Evolutionary conservation across 345 rosid species (phyloP).

Genomic region (Boechera divaricarpa): DNA sequence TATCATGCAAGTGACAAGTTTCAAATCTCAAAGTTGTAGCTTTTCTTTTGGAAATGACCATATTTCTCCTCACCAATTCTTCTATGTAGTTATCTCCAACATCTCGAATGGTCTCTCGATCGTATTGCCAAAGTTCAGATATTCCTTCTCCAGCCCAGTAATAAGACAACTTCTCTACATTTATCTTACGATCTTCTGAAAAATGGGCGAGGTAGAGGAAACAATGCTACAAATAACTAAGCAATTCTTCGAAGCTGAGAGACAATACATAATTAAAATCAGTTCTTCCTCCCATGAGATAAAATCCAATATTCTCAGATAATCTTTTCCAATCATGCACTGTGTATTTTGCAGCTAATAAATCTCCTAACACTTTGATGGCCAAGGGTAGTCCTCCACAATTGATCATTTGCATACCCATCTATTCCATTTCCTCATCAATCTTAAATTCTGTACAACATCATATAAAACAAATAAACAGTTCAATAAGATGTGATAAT

Average conservation of each 20-base stretch:
- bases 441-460: not conserved
- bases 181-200: no score
- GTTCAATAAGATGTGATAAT: no score
- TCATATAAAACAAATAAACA: not conserved
- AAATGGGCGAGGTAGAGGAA: no score
- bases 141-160: slow-evolving; percentile 57
- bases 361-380: slow-evolving; percentile 15
- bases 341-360: slow-evolving; percentile 16
- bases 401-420: slow-evolving; percentile 23
- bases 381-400: slow-evolving; percentile 31
- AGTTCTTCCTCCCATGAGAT: no score
- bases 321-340: slow-evolving; percentile 13
- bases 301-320: not conserved
- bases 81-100: slow-evolving; percentile 23
- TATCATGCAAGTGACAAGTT: slow-evolving; percentile 29
- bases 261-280: no score
- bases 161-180: not conserved
- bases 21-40: not conserved
- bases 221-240: no score
- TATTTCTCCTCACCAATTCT: slow-evolving; percentile 38
- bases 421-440: slow-evolving; percentile 12
- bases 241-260: no score
- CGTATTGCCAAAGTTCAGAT: not conserved
- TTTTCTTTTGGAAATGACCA: slow-evolving; percentile 43
- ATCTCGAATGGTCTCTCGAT: slow-evolving; percentile 33